phyloP scores from a whole-genome alignment of 192 early-diverging fungal genomes.

The Gaertneriomyces sp. region DNA sequence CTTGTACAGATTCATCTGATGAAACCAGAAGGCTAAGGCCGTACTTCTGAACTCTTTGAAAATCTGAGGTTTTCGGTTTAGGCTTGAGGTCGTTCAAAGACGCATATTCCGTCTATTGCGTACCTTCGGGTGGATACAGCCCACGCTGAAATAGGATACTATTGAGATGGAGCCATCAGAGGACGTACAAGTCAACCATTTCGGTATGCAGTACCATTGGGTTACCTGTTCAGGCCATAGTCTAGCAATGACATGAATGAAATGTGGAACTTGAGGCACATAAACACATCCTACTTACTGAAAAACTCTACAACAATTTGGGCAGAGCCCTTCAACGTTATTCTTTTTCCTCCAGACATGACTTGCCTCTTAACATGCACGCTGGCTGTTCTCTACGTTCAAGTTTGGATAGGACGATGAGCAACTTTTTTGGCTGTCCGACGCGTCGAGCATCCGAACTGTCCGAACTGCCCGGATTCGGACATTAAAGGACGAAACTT shows the following conservation, averaged over 20 bases:
- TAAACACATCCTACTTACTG: conserved; percentile 42
- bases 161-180: neutral
- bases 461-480: neutral
- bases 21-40: conserved; percentile 81
- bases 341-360: conserved; percentile 31
- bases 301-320: conserved; percentile 87
- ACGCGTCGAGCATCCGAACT: neutral
- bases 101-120: neutral
- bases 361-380: too few species aligned
- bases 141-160: conserved; percentile 90
- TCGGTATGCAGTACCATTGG: neutral
- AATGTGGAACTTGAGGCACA: neutral
- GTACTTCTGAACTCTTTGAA: conserved; percentile 80
- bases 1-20: conserved; percentile 64
- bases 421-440: too few species aligned
- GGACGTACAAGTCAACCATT: neutral
- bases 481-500: too few species aligned
- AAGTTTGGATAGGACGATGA: neutral
- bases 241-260: conserved; percentile 31
- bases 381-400: neutral
- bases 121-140: conserved; percentile 79
- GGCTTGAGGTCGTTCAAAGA: neutral
- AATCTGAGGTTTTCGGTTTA: conserved; percentile 46
- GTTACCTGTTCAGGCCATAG: conserved; percentile 73
- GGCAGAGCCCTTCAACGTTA: conserved; percentile 82